phyloP scores from a whole-genome alignment of 2,329 filamentous ascomycete species.

The Epichloe bromicola region DNA sequence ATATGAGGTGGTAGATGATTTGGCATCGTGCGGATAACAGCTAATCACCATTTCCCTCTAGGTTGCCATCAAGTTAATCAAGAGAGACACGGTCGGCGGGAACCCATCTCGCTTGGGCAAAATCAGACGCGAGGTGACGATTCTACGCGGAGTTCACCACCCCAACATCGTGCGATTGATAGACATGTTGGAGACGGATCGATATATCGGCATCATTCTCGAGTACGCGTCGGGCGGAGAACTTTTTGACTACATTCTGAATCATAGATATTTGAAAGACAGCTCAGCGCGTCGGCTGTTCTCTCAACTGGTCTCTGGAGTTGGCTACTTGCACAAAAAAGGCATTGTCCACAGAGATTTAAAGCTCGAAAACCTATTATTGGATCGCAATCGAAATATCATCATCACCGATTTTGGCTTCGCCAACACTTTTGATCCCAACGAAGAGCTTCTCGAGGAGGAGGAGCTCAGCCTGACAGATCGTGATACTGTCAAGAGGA shows the following conservation, averaged over 20 bases:
- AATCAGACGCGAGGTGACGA: conserved; percentile 93
- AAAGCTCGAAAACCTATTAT: conserved; percentile 87
- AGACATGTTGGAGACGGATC: conserved; percentile 96
- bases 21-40: background rate
- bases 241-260: conserved; percentile 95
- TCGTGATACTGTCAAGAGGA: conserved; percentile 74
- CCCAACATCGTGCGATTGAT: conserved; percentile 94
- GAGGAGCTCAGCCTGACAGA: conserved; percentile 80
- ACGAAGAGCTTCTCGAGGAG: conserved; percentile 78
- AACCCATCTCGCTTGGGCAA: conserved; percentile 87
- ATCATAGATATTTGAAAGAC: conserved; percentile 93
- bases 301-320: conserved; percentile 88
- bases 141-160: conserved; percentile 75
- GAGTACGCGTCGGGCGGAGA: conserved; percentile 97
- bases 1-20: background rate
- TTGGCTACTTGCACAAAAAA: conserved; percentile 96
- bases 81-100: conserved; percentile 74
- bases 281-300: conserved; percentile 81
- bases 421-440: conserved; percentile 88
- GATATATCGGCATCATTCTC: conserved; percentile 94
- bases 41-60: conserved; percentile 23
- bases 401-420: conserved; percentile 99
- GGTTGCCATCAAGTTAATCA: conserved; percentile 96
- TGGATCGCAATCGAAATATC: conserved; percentile 95
- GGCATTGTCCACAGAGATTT: conserved; percentile 95